Conservation (phyloP, 441 rosid species). For the Adansonia madagascariensis region DNA sequence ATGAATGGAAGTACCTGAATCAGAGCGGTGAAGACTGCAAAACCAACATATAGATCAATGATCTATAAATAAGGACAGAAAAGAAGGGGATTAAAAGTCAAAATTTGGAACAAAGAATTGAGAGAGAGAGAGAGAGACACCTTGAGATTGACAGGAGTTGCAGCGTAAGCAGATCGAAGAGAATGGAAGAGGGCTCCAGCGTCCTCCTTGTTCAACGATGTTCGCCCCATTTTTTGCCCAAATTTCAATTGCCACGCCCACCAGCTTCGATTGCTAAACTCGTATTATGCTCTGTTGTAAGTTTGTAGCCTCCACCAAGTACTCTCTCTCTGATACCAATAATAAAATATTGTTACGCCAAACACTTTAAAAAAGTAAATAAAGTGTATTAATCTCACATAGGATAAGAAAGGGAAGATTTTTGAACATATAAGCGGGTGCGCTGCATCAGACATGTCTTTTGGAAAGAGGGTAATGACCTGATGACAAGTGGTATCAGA, state of each 20-base stretch:
- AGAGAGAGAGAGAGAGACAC: conserved; percentile 35
- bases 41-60: conserved; percentile 83
- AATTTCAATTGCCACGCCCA: neutral
- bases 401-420: too few species aligned
- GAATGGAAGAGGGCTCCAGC: conserved; percentile 80
- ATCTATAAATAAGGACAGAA: conserved; percentile 45
- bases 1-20: conserved; percentile 57
- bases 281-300: too few species aligned
- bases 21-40: conserved; percentile 75
- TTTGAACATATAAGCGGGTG: too few species aligned
- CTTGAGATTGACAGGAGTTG: conserved; percentile 85
- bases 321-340: neutral
- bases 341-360: too few species aligned
- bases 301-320: neutral
- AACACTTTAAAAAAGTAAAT: too few species aligned
- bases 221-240: conserved; percentile 18
- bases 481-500: too few species aligned
- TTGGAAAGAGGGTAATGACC: too few species aligned
- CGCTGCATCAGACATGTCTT: too few species aligned
- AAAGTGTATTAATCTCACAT: too few species aligned
- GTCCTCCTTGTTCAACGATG: conserved; percentile 60
- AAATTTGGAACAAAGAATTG: neutral
- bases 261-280: neutral
- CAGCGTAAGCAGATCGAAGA: conserved; percentile 81
- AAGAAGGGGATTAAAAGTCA: neutral